phyloP scores from a whole-genome alignment of 352 stramenopile species.

The Phytophthora sansomeana region DNA sequence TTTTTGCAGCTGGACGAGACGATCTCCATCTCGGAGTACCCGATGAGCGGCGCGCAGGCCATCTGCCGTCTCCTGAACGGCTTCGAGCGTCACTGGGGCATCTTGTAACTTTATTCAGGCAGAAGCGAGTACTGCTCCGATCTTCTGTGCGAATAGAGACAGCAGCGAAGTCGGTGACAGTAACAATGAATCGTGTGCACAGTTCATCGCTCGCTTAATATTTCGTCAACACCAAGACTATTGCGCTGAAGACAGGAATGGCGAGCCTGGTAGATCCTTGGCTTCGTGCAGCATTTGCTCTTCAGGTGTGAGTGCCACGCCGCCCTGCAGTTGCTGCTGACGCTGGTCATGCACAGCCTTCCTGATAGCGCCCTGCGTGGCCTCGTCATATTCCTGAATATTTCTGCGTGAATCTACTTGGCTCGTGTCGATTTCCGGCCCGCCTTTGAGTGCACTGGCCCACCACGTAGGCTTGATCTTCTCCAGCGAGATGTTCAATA shows the following conservation, averaged over 20 bases:
- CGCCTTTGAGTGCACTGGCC: slow-evolving; percentile 92
- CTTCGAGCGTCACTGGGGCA: slow-evolving; percentile 99
- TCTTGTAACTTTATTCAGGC: slow-evolving; percentile 90
- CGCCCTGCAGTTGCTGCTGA: slow-evolving; percentile 91
- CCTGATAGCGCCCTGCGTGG: slow-evolving; percentile 97
- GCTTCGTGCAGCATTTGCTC: slow-evolving; percentile 95
- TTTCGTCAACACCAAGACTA: not conserved
- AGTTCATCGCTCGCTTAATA: not conserved
- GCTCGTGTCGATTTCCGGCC: slow-evolving; percentile 97
- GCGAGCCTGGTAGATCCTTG: slow-evolving; percentile 67
- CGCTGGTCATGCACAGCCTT: slow-evolving; percentile 98
- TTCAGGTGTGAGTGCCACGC: slow-evolving; percentile 92
- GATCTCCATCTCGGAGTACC: slow-evolving; percentile 98
- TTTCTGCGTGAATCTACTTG: slow-evolving; percentile 97
- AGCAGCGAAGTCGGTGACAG: slow-evolving; percentile 6
- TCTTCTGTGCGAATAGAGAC: slow-evolving; percentile 15
- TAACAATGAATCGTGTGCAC: slow-evolving; percentile 21
- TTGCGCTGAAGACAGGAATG: slow-evolving; percentile 30
- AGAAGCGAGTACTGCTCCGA: not conserved
- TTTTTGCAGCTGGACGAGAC: slow-evolving; percentile 93
- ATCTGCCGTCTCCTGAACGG: slow-evolving; percentile 97
- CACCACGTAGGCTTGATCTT: slow-evolving; percentile 99
- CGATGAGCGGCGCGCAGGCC: slow-evolving; percentile 96
- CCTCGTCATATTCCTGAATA: slow-evolving; percentile 97
- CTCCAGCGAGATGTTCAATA: slow-evolving; percentile 91